Conservation (phyloP, 352 stramenopile genomes). For the Phytophthora constricta region DNA sequence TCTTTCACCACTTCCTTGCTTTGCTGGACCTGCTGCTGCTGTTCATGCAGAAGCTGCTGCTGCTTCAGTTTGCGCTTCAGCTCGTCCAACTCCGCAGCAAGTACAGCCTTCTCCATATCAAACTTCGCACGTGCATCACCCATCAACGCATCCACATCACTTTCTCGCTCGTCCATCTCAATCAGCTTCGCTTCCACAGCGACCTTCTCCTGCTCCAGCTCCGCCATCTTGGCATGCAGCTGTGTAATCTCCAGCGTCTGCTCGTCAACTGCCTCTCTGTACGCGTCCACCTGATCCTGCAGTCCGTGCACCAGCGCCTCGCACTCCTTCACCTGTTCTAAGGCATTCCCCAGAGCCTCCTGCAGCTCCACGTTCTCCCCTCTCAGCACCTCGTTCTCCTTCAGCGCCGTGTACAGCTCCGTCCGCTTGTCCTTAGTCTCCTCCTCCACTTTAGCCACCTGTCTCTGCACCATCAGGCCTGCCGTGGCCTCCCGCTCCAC, state of each 20-base stretch:
- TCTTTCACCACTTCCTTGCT: conserved; percentile 10
- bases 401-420: conserved; percentile 69
- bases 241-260: conserved; percentile 73
- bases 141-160: conserved; percentile 59
- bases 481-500: conserved; percentile 45
- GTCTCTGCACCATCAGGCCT: conserved; percentile 40
- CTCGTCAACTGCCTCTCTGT: conserved; percentile 64
- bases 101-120: conserved; percentile 61
- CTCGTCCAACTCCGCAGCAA: conserved; percentile 51
- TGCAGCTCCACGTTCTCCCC: conserved; percentile 45
- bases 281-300: conserved; percentile 61
- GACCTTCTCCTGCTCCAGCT: conserved; percentile 63
- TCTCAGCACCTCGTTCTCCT: conserved; percentile 73
- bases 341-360: conserved; percentile 42
- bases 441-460: conserved; percentile 39
- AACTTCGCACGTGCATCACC: conserved; percentile 52
- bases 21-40: conserved; percentile 42
- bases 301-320: conserved; percentile 49
- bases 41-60: conserved; percentile 40
- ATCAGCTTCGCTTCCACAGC: conserved; percentile 66
- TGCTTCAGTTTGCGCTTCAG: conserved; percentile 50
- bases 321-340: conserved; percentile 49
- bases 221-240: conserved; percentile 57
- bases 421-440: conserved; percentile 57
- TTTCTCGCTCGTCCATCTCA: conserved; percentile 78